Evolutionary conservation across 2,329 filamentous ascomycete genomes (phyloP), one percentile per base, ranked within the genome.

Genomic region (Didymosphaeria variabile): DNA sequence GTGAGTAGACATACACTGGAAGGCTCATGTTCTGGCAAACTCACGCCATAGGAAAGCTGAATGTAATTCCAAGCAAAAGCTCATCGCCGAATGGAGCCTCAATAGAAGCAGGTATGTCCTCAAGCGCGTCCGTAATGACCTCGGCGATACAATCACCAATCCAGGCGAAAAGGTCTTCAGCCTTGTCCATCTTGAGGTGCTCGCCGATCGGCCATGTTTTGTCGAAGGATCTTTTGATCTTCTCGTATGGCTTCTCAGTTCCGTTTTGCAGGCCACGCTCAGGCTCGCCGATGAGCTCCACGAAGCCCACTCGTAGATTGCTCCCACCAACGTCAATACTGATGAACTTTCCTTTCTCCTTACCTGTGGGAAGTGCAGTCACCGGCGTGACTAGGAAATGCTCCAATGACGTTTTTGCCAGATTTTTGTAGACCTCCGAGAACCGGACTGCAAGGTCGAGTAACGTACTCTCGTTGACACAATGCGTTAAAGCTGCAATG

Each of bases 91-190:
- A 65, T 5, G 67, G 61, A 80, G 76, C 50, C 64, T 77, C 42
- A 1, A 60, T 40, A 45, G 61, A 61, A 17, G 54, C 57, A 21
- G 60, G 58, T 79, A 72, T 46, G 38, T 75, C 70, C 5, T 80
- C 70, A 62, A 84, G 82, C 8, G 85, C 88, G 62, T 88, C 85
- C 34, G 80, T 81, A 17, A 94, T 88, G 3, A 94, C 90, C 62
- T 90, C 84, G 15, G 90, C 90, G 67, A 95, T 92, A 70, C 90
- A 91, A 68, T 86, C 82, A 29, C 91, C 92, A 66, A 95, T 92
- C 91, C 91, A 95, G n/a, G 84, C 79, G 75, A 95, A 95, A 2
- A 94, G 81, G 59, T 89, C 88, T 59, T 92, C 88, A 1, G 90
- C 87, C 64, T 93, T 89, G 67, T 93, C 88, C 75, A 86, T 87